Evolutionary conservation across 306 rosid species (phyloP).

Genomic region (Quercus alba): DNA sequence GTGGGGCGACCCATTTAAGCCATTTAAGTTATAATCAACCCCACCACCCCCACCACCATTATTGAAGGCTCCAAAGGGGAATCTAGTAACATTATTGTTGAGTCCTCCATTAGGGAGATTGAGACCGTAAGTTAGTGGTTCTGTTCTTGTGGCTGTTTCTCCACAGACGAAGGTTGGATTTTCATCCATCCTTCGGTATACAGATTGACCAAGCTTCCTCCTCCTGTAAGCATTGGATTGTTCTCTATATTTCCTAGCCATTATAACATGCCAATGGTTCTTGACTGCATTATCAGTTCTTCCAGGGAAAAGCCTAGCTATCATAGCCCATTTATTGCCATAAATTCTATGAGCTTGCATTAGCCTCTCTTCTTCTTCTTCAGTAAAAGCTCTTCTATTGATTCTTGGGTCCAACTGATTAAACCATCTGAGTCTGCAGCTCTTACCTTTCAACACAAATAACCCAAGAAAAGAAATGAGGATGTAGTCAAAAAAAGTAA

Average conservation of each 20-base stretch:
- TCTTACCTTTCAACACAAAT: conserved; percentile 58
- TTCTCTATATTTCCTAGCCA: conserved; percentile 94
- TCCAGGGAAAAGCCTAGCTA: conserved; percentile 95
- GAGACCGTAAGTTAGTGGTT: conserved; percentile 26
- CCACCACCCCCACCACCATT: conserved; percentile 35
- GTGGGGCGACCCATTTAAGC: conserved; percentile 33
- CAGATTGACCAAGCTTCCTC: conserved; percentile 70
- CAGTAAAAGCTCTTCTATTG: conserved; percentile 79
- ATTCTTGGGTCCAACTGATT: conserved; percentile 98
- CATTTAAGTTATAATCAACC: conserved; percentile 39
- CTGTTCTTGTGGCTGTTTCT: conserved; percentile 24
- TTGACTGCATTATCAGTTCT: conserved; percentile 97
- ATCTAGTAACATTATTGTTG: conserved; percentile 13
- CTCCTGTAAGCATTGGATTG: conserved; percentile 87
- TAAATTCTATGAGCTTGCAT: conserved; percentile 95
- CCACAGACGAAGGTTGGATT: conserved; percentile 31
- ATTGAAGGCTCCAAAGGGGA: conserved; percentile 38
- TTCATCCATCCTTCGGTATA: conserved; percentile 58
- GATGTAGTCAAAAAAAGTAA: neutral
- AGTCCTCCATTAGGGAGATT: conserved; percentile 27
- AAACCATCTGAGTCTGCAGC: conserved; percentile 96
- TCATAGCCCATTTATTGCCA: conserved; percentile 99
- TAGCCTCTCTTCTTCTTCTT: conserved; percentile 90
- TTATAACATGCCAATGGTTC: conserved; percentile 98
- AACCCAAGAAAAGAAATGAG: neutral